A percentile compares a stretch with the other conserved stretches of the same genome.
Conservation (phyloP, 495 filamentous ascomycete genomes). For the Chlorociboria aeruginascens region DNA sequence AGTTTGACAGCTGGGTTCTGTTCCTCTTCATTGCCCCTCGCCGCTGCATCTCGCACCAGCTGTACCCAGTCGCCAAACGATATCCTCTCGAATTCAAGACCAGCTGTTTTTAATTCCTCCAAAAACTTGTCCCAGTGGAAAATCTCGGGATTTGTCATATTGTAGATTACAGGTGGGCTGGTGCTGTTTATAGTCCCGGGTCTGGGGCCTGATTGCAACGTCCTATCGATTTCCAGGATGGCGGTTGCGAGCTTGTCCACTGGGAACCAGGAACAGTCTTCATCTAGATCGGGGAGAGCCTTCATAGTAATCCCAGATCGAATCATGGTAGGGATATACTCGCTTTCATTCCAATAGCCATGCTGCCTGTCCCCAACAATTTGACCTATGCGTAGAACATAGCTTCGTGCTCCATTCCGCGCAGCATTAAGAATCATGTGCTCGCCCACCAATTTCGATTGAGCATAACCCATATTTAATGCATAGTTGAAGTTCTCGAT, state of each 20-base stretch:
- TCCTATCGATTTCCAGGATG: slow-evolving; percentile 24
- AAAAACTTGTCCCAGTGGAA: slow-evolving; percentile 35
- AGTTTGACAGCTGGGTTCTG: slow-evolving; percentile 31
- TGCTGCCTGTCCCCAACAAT: slow-evolving; percentile 39
- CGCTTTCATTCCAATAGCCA: slow-evolving; percentile 51
- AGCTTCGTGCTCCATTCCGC: slow-evolving; percentile 22
- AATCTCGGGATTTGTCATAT: slow-evolving; percentile 30
- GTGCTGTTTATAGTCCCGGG: neutral
- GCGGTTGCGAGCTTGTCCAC: slow-evolving; percentile 37
- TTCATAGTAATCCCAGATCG: slow-evolving; percentile 33
- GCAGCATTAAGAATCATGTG: slow-evolving; percentile 30
- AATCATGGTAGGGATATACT: slow-evolving; percentile 50
- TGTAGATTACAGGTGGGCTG: slow-evolving; percentile 21
- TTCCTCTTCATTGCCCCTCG: slow-evolving; percentile 2
- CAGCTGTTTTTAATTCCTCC: slow-evolving; percentile 21
- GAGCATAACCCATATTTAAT: slow-evolving; percentile 46
- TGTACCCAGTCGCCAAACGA: slow-evolving; percentile 29
- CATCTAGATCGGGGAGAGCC: slow-evolving; percentile 36
- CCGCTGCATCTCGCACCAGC: slow-evolving; percentile 18
- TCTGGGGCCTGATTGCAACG: neutral
- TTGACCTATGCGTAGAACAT: slow-evolving; percentile 46
- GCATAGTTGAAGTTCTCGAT: slow-evolving; percentile 29
- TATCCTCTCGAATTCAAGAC: slow-evolving; percentile 27
- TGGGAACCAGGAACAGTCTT: slow-evolving; percentile 37
- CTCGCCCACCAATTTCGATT: slow-evolving; percentile 50